These are phyloP conservation scores for Cardiospermum halicacabum DNA, from an alignment of 345 rosid genomes.

Conservation along the genomic window DNA sequence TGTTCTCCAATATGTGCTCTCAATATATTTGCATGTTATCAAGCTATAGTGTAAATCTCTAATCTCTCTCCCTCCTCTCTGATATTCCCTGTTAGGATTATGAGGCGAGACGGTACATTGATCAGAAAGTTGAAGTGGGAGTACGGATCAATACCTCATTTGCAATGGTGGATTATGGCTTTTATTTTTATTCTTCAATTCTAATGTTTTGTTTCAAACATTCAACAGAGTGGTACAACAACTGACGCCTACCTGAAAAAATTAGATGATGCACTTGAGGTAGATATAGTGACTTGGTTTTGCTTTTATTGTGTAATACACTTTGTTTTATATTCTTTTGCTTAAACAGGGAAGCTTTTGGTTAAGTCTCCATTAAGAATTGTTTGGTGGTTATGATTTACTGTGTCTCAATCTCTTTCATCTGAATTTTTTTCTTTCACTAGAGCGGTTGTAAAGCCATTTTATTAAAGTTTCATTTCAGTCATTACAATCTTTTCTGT, in stretches of 20 bases:
- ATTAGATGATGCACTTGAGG: constrained; percentile 90
- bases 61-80: not conserved
- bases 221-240: constrained; percentile 66
- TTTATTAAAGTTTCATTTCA: not conserved
- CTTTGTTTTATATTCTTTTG: constrained; percentile 1
- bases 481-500: not conserved
- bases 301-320: constrained; percentile 2
- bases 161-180: constrained; percentile 4
- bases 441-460: not conserved
- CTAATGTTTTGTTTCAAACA: constrained; percentile 2
- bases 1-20: constrained; percentile 8
- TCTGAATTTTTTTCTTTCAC: not conserved
- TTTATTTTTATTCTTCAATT: constrained; percentile 9
- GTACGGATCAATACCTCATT: constrained; percentile 33
- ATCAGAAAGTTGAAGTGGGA: constrained; percentile 75
- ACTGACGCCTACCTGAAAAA: constrained; percentile 65
- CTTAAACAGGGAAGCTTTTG: not conserved
- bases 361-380: not conserved
- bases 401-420: not conserved
- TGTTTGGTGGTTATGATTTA: not conserved
- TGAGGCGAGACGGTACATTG: constrained; percentile 65
- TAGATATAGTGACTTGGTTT: constrained; percentile 21
- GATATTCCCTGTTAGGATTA: constrained; percentile 44
- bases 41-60: not conserved
- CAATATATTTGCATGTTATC: constrained; percentile 2